phyloP scores from a whole-genome alignment of 2,329 filamentous ascomycete genomes.

The Epichloe hybrida region DNA sequence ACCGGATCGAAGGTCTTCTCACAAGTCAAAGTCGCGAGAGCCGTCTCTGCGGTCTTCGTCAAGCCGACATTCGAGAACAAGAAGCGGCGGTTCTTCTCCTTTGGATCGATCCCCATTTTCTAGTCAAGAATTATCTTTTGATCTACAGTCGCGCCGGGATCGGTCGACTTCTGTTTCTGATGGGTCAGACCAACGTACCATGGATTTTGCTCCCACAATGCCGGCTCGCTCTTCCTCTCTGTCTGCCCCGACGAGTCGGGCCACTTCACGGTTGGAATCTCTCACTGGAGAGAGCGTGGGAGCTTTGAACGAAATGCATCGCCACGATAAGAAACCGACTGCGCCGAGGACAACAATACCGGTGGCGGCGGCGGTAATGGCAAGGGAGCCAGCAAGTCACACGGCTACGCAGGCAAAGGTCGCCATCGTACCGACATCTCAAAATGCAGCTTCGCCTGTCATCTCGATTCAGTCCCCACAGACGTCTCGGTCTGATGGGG shows the following conservation, averaged over 20 bases:
- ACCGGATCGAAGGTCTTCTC: conserved; percentile 42
- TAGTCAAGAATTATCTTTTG: conserved; percentile 29
- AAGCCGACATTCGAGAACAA: conserved; percentile 40
- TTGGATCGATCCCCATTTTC: conserved; percentile 28
- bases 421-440: not conserved
- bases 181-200: conserved; percentile 39
- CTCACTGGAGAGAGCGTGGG: conserved; percentile 39
- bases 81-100: conserved; percentile 36
- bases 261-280: conserved; percentile 28
- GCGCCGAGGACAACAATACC: not conserved
- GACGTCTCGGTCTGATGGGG: conserved; percentile 1
- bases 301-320: conserved; percentile 33
- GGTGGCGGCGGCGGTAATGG: not conserved
- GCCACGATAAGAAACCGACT: not conserved
- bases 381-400: not conserved
- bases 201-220: conserved; percentile 46
- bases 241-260: conserved; percentile 48
- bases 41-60: conserved; percentile 49
- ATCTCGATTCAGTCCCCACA: not conserved
- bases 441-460: not conserved
- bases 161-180: conserved; percentile 35
- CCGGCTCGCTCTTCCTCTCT: conserved; percentile 46
- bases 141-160: conserved; percentile 26
- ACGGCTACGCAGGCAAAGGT: not conserved
- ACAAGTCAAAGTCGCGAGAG: conserved; percentile 36